These are phyloP conservation scores for Xenoacremonium recifei DNA, from an alignment of 2,329 filamentous ascomycete genomes.

Conservation along the genomic window DNA sequence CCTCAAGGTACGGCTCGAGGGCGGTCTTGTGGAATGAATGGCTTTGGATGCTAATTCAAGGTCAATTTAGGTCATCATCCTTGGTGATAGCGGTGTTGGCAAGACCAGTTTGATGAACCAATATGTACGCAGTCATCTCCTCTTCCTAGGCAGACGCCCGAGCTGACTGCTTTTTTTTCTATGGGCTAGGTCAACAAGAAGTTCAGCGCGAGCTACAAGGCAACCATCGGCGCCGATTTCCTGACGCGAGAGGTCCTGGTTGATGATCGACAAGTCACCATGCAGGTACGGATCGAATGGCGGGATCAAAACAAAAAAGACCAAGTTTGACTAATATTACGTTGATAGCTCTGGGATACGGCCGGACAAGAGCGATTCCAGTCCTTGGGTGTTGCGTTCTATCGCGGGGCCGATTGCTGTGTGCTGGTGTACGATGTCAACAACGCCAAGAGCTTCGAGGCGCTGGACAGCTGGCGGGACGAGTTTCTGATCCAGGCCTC, in stretches of 20 bases:
- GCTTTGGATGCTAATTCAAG: slow-evolving; percentile 12
- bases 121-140: slow-evolving; percentile 73
- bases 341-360: slow-evolving; percentile 88
- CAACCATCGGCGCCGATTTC: slow-evolving; percentile 98
- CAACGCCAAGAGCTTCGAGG: slow-evolving; percentile 98
- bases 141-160: neutral
- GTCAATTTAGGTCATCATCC: slow-evolving; percentile 81
- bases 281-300: slow-evolving; percentile 66
- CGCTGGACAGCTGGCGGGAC: slow-evolving; percentile 96
- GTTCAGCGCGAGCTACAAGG: slow-evolving; percentile 99
- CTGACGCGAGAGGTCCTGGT: slow-evolving; percentile 97
- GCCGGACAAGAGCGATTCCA: slow-evolving; percentile 97
- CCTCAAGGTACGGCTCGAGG: slow-evolving; percentile 64
- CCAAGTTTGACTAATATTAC: slow-evolving; percentile 7
- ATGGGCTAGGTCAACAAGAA: slow-evolving; percentile 92
- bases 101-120: slow-evolving; percentile 99
- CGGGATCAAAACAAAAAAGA: slow-evolving; percentile 11
- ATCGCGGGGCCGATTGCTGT: slow-evolving; percentile 95
- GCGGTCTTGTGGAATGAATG: neutral
- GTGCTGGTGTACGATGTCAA: slow-evolving; percentile 98
- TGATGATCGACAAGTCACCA: slow-evolving; percentile 94
- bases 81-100: slow-evolving; percentile 97
- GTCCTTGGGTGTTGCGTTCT: slow-evolving; percentile 95
- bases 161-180: neutral
- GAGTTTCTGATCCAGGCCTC: slow-evolving; percentile 98